Percentiles rank a stretch among this genome's conserved stretches.
phyloP scores from a whole-genome alignment of 2,329 filamentous ascomycete species.

The Xylariaceae sp. region DNA sequence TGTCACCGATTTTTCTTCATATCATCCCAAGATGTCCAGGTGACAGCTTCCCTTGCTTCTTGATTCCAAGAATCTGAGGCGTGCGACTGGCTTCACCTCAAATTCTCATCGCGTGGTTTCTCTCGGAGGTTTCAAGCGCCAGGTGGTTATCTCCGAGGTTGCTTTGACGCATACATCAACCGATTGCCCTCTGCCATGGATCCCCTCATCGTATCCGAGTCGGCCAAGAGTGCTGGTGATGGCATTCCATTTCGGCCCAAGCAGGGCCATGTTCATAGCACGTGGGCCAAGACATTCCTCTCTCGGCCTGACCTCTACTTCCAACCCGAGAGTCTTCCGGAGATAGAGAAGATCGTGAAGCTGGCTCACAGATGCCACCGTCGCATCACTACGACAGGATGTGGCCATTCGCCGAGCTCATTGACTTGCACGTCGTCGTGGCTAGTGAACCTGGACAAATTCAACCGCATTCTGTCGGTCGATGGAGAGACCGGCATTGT shows the following conservation, averaged over 20 bases:
- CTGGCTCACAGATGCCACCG: constrained; percentile 79
- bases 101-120: too few species aligned
- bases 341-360: constrained; percentile 79
- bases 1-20: background rate
- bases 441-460: constrained; percentile 90
- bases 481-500: constrained; percentile 65
- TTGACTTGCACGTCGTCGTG: constrained; percentile 91
- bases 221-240: constrained; percentile 25
- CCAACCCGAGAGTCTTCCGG: constrained; percentile 72
- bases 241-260: constrained; percentile 72
- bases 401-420: constrained; percentile 87
- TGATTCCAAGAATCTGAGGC: too few species aligned
- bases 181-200: constrained; percentile 20
- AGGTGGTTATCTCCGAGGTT: too few species aligned
- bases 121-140: background rate
- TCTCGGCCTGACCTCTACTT: constrained; percentile 89
- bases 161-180: background rate
- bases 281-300: constrained; percentile 92
- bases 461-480: constrained; percentile 68
- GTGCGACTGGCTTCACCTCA: too few species aligned
- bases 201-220: constrained; percentile 25
- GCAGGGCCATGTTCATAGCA: constrained; percentile 74
- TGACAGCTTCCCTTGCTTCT: background rate
- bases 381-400: constrained; percentile 82
- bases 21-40: background rate